A percentile compares a stretch with the other conserved stretches of the same genome.
These are phyloP conservation scores for Stylonectria norvegica DNA, from an alignment of 2,329 filamentous ascomycete genomes.

Conservation along the genomic window DNA sequence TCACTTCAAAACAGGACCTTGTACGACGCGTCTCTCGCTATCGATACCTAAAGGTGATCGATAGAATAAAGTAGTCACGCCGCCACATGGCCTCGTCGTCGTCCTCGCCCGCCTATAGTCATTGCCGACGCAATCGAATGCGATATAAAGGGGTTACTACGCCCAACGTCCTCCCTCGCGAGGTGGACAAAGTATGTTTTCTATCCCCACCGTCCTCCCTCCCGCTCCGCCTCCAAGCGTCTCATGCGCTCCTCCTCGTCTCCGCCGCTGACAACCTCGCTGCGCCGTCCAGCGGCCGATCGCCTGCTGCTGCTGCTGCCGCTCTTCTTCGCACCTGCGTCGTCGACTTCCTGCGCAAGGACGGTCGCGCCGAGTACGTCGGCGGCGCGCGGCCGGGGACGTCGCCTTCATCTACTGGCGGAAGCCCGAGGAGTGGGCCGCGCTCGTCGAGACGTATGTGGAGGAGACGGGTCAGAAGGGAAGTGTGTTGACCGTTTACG, in stretches of 20 bases:
- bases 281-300: conserved; percentile 46
- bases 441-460: conserved; percentile 71
- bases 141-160: no score
- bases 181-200: no score
- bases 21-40: no score
- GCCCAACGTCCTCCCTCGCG: no score
- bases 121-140: no score
- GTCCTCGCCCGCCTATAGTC: no score
- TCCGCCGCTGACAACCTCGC: conserved; percentile 45
- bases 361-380: conserved; percentile 66
- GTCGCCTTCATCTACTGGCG: conserved; percentile 79
- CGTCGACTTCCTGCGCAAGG: conserved; percentile 55
- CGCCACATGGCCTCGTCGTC: no score
- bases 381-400: conserved; percentile 32
- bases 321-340: no score
- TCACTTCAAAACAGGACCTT: no score
- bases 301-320: no score
- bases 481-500: conserved; percentile 86
- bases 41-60: no score
- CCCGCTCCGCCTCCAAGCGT: conserved; percentile 57
- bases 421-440: conserved; percentile 87
- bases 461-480: conserved; percentile 88
- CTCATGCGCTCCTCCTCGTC: conserved; percentile 53
- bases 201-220: conserved; percentile 49
- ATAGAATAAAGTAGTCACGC: no score